Conservation (phyloP, 2,329 filamentous ascomycete genomes). For the Pezizomycotina sp. region DNA sequence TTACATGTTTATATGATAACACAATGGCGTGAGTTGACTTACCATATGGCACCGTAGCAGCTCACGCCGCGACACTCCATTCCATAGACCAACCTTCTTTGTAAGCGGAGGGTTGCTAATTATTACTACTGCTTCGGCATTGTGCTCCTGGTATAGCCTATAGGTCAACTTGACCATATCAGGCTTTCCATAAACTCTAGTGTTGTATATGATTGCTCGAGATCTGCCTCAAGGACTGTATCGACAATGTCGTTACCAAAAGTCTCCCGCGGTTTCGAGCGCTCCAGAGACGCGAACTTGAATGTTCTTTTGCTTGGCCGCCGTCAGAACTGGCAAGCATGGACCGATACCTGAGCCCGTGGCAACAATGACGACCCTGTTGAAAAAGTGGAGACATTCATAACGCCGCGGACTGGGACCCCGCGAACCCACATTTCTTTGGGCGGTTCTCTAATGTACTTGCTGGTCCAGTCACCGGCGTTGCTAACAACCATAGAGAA, state of each 20-base stretch:
- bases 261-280: constrained; percentile 27
- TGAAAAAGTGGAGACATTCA: constrained; percentile 29
- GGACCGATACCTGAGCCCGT: constrained; percentile 31
- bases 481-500: constrained; percentile 56
- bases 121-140: constrained; percentile 29
- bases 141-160: constrained; percentile 25
- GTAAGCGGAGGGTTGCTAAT: constrained; percentile 30
- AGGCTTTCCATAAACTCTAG: constrained; percentile 26
- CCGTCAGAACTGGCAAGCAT: constrained; percentile 27
- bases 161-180: constrained; percentile 28
- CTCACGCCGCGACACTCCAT: constrained; percentile 29
- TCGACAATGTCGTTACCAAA: constrained; percentile 28
- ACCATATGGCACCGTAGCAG: constrained; percentile 29
- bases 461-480: constrained; percentile 57
- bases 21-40: no score
- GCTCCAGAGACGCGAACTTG: constrained; percentile 27
- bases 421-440: constrained; percentile 51
- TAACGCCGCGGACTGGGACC: constrained; percentile 35
- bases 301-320: constrained; percentile 24
- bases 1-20: no score
- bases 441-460: constrained; percentile 45
- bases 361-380: constrained; percentile 29
- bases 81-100: constrained; percentile 29
- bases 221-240: constrained; percentile 27
- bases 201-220: constrained; percentile 29